Evolutionary conservation across 139 green algal species (phyloP).

Genomic region (Micromonas commoda): DNA sequence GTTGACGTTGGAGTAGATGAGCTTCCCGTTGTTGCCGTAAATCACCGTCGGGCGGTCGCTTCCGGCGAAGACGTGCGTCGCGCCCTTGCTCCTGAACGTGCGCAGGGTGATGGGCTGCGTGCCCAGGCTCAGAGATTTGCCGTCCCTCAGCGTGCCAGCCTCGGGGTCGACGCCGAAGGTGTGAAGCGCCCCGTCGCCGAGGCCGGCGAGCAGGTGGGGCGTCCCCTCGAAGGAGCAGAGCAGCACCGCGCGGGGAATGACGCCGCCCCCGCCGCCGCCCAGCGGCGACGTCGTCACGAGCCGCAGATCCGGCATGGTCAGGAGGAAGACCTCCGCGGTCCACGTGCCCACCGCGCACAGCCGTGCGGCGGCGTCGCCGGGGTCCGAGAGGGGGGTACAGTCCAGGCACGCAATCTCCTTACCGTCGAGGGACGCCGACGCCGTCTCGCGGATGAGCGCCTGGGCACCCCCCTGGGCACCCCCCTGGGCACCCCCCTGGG

Average conservation of each 20-base stretch:
- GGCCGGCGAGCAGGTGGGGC: constrained; percentile 69
- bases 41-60: constrained; percentile 92
- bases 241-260: constrained; percentile 76
- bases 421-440: too few species aligned
- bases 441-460: neutral
- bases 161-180: neutral
- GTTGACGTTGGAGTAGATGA: constrained; percentile 97
- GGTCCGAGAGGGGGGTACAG: constrained; percentile 53
- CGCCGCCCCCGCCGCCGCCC: neutral
- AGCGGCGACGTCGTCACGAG: constrained; percentile 39
- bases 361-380: neutral
- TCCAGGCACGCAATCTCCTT: constrained; percentile 87
- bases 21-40: constrained; percentile 79
- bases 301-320: constrained; percentile 46
- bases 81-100: constrained; percentile 53
- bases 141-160: constrained; percentile 46
- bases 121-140: constrained; percentile 78
- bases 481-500: too few species aligned
- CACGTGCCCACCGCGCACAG: constrained; percentile 55
- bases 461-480: too few species aligned
- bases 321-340: constrained; percentile 46
- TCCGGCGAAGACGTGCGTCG: constrained; percentile 80
- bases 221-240: constrained; percentile 71
- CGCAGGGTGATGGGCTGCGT: constrained; percentile 84
- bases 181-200: constrained; percentile 64